Conservation (phyloP, 371 early-diverging fungal species). For the Coemansia sp. region DNA sequence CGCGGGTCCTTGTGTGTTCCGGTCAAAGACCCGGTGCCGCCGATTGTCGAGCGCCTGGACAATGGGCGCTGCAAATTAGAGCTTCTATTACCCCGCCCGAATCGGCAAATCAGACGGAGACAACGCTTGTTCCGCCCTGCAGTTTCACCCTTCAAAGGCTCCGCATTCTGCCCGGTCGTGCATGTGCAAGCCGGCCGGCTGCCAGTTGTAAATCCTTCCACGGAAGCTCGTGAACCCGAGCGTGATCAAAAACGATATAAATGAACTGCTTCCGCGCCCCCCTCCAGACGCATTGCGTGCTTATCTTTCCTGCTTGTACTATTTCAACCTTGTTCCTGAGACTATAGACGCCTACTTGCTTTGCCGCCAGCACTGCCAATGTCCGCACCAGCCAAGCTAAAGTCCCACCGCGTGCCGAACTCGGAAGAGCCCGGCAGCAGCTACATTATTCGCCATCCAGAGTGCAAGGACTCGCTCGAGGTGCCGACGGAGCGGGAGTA, state of each 20-base stretch:
- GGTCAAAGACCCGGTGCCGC: background rate
- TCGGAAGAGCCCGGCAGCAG: constrained; percentile 43
- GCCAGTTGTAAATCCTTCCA: no score
- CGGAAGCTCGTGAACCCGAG: no score
- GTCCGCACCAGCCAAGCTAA: constrained; percentile 17
- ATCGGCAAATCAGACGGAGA: no score
- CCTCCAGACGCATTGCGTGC: no score
- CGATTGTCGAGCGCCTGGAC: background rate
- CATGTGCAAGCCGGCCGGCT: no score
- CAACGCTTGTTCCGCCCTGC: no score
- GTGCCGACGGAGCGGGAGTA: constrained; percentile 14
- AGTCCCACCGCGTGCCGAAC: constrained; percentile 49
- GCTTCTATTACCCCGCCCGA: no score
- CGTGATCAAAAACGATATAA: no score
- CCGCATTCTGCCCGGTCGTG: no score
- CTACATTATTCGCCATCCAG: constrained; percentile 39
- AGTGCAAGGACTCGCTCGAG: constrained; percentile 34
- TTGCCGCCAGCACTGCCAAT: background rate
- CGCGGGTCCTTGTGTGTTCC: background rate
- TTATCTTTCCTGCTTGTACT: background rate
- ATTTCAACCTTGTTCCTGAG: background rate
- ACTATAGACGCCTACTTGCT: background rate
- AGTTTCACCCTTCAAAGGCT: no score
- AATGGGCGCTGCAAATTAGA: background rate
- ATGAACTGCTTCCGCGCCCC: no score